A percentile compares a stretch with the other conserved stretches of the same genome.
Evolutionary conservation across 306 rosid species (phyloP).

Genomic region (Vicia faba): DNA sequence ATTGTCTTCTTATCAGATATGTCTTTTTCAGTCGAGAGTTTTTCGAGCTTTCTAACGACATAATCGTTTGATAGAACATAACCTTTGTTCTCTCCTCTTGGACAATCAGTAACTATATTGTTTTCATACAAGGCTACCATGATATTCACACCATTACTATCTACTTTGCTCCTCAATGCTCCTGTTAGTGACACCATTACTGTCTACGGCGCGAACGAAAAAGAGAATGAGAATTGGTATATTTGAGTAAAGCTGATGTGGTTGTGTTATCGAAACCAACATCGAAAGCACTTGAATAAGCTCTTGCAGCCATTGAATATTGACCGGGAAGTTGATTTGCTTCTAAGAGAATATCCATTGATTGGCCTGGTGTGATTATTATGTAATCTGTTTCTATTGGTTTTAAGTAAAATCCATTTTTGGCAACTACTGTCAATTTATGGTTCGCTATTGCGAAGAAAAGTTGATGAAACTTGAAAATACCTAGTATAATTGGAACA

Average conservation of each 20-base stretch:
- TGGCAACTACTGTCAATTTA: constrained; percentile 55
- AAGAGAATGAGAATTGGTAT: constrained; percentile 7
- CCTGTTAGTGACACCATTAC: no score
- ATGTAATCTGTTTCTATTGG: constrained; percentile 50
- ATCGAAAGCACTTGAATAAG: constrained; percentile 42
- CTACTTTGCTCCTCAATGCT: no score
- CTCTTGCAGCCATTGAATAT: constrained; percentile 60
- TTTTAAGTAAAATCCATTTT: constrained; percentile 59
- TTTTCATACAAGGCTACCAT: no score
- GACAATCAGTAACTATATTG: no score
- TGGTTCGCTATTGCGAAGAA: constrained; percentile 56
- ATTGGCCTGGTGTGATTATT: constrained; percentile 64
- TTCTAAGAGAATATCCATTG: constrained; percentile 54
- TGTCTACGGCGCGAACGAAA: no score
- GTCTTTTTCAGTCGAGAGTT: no score
- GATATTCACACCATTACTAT: no score
- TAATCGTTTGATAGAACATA: no score
- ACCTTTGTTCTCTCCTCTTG: no score
- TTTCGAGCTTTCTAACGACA: no score
- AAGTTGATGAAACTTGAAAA: not conserved
- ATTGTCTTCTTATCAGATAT: no score
- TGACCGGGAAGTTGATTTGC: constrained; percentile 46
- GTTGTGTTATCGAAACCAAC: constrained; percentile 54
- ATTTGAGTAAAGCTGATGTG: constrained; percentile 49
- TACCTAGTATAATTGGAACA: constrained; percentile 62